Evolutionary conservation across 106 monocot genomes (phyloP), one percentile per base, ranked within the genome.

Genomic region (Xerophyta viscosa): DNA sequence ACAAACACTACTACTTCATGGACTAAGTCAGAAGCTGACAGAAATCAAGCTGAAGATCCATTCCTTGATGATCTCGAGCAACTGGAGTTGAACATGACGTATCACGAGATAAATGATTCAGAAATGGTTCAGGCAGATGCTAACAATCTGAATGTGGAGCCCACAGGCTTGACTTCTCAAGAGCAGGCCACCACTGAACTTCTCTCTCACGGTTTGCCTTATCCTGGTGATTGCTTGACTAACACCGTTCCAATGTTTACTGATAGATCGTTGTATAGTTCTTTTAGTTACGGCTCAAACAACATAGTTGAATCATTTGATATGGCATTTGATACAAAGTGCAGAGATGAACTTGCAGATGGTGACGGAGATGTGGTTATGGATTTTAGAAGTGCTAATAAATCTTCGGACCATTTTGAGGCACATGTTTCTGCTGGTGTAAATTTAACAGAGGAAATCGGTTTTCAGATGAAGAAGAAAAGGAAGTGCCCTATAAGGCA

Each of bases 271-370:
- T n/a, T n/a, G n/a, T n/a, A n/a, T n/a, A n/a, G n/a, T n/a, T n/a
- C n/a, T n/a, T n/a, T n/a, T n/a, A n/a, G n/a, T n/a, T n/a, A n/a
- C n/a, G n/a, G n/a, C n/a, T 29, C 41, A 12, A 39, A 39, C 39
- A 39, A 47, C 10, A 63, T 83, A 48, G 86, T 86, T 23, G 91
- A 92, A 66, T 73, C 78, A 41, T 68, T 48, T 22, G 53, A 63
- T 44, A n/a, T 37, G 18, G 36, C 5, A 25, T 30, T 45, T 20
- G 54, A 57, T 55, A 14, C 18, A 28, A 48, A 52, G 10, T 29
- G 24, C 27, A 20, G 24, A 55, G 48, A 60, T 12, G 63, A 55
- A 45, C 23, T 21, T 13, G 27, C n/a, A n/a, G 27, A 39, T 19
- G 27, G 55, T 26, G 52, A 19, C 45, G 12, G 7, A 27, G 60